These are phyloP conservation scores for Macrophomina pseudophaseolina DNA, from an alignment of 2,329 filamentous ascomycete genomes.

Conservation along the genomic window DNA sequence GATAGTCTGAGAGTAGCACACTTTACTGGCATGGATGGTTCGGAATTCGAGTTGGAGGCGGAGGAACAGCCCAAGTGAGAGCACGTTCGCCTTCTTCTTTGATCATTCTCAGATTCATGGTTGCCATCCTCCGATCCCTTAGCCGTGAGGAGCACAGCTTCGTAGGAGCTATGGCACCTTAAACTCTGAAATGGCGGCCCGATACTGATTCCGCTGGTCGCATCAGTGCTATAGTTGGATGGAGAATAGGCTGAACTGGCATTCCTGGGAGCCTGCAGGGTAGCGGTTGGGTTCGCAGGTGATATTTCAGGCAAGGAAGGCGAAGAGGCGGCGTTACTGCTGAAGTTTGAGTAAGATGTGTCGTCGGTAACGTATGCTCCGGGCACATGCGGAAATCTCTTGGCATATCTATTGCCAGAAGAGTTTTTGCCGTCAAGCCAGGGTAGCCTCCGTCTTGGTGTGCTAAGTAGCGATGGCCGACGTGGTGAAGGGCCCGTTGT, in stretches of 20 bases:
- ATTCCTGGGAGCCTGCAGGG: not conserved
- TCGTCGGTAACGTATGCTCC: constrained; percentile 21
- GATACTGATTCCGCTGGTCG: not conserved
- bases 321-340: not conserved
- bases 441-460: constrained; percentile 22
- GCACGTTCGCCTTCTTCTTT: not conserved
- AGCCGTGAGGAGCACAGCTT: not conserved
- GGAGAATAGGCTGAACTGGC: constrained; percentile 1
- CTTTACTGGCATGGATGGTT: not conserved
- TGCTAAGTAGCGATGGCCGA: constrained; percentile 1
- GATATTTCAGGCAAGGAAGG: not conserved
- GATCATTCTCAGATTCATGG: not conserved
- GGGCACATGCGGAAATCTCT: constrained; percentile 9
- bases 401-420: not conserved
- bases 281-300: not conserved
- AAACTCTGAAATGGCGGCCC: not conserved
- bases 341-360: not conserved
- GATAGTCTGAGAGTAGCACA: not conserved
- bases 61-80: not conserved
- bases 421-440: constrained; percentile 26
- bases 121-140: too few species aligned
- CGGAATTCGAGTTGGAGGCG: not conserved
- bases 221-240: constrained; percentile 7
- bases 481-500: not conserved
- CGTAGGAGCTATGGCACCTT: constrained; percentile 2